Base-by-base conservation (phyloP, 192 early-diverging fungal species). In the Hyaloraphidium curvatum region DNA sequence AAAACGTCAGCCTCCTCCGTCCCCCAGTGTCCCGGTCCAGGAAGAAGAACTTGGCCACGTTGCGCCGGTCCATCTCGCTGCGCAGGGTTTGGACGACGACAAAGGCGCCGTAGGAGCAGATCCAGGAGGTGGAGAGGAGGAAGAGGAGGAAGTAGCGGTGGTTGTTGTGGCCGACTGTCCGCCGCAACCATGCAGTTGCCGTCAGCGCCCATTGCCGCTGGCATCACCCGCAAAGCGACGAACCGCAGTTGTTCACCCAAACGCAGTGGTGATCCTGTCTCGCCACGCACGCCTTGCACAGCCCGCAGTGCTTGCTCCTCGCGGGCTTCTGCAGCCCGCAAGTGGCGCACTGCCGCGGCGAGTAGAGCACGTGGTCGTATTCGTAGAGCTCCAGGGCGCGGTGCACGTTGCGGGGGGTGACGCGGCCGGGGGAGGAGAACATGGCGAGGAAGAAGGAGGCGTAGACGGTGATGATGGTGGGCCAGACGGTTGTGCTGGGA, bases 211-310 rank as follows among this genome's bases (percentile, higher is more conserved):
- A n/a, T n/a, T n/a, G n/a, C n/a, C n/a, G n/a, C n/a, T n/a, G n/a
- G n/a, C 43, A 25, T 19, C 11, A 11, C 7, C 14, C 17, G 43
- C 11, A 25, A 48, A 25, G 4, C 7, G 19, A 25, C 11, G 14
- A 9, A 48, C 43, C 43, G 53, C 71, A 73, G 57, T 69, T 73
- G 57, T 72, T 72, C 30, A 72, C 65, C 70, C 70, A 72, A 11
- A 67, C 70, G 55, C 70, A 72, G 50, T 72, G 70, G 50, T 72
- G 70, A 54, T 73, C 71, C n/a, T 40, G 30, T 59, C 65, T 70
- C 9, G 71, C 68, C 28, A 73, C 56, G 33, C 71, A 73, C 2
- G 30, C 55, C 22, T 68, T 68, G 50, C 71, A 73, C 9, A 73
- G 37, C 17, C 66, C 57, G 55, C 71, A 73, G 48, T 73, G 71